Evolutionary conservation across 495 filamentous ascomycete species (phyloP), one percentile per base, ranked within the genome.

Genomic region (Tetracladium setigerum): DNA sequence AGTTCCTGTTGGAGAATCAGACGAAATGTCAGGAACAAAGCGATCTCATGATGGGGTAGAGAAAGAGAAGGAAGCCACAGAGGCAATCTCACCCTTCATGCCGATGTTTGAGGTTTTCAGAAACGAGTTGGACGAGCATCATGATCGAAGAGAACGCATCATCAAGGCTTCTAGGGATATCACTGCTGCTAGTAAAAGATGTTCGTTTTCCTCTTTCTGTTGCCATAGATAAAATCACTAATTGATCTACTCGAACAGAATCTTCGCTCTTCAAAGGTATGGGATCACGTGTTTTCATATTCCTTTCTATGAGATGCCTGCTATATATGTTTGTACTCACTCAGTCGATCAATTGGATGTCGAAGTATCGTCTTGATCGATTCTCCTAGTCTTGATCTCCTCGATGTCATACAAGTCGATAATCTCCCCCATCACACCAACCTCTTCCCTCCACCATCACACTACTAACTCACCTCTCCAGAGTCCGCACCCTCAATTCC

Each of bases 151-250:
- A 31, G 89, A 95, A 65, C 77, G 84, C 19, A 76, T 95, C 46
- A 87, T 91, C 49, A 97, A 96, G 67, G 80, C 80, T 1, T 89
- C 84, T 12, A 72, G 91, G 34, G 92, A 97, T 67, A 83, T 97
- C 50, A 98, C 94, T 7, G 89, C 86, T 0, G 62, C 87, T 34
- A 95, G 89, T 67, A 98, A 98, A 97, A 97, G 72, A 94, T 96
- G 92, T 95, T 66, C 69, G 69, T 44, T 24, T 49, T 35, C 4
- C 12, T 41, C 2, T 5, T 24, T 22, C 18, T 41, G 7, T 3
- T 7, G 7, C 22, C 3, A 27, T 27, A 7, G 12, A 30, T 42
- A n/a, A n/a, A n/a, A 3, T 27, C 22, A 7, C 22, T 34, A 6
- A 24, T 41, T 27, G 7, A 7, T 27, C 7, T 27, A 3, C 49